Conservation (phyloP, 768 basidiomycete genomes). For the Suillus variegatus region DNA sequence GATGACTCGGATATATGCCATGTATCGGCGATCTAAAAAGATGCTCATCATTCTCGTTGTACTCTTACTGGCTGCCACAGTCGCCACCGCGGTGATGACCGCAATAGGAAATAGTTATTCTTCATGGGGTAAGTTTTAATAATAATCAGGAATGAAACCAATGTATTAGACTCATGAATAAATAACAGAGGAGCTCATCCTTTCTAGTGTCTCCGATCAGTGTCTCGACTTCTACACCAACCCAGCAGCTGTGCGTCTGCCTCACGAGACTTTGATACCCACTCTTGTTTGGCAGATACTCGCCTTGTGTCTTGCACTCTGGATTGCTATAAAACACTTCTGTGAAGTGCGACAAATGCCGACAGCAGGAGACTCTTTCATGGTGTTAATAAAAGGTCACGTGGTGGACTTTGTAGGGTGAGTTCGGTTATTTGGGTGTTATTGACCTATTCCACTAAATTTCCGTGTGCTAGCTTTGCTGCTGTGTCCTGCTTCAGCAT, state of each 20-base stretch:
- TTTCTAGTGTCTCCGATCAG: neutral
- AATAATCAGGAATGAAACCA: neutral
- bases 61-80: neutral
- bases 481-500: neutral
- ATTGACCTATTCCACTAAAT: neutral
- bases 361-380: neutral
- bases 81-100: neutral
- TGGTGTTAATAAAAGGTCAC: neutral
- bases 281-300: neutral
- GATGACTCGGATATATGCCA: neutral
- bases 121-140: neutral
- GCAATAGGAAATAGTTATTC: neutral
- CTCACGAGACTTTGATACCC: neutral
- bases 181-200: neutral
- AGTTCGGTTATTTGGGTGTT: neutral
- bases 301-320: neutral
- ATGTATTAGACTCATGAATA: neutral
- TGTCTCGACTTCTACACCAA: neutral
- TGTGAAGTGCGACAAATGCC: neutral
- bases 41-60: neutral
- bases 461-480: neutral
- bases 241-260: neutral
- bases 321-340: neutral
- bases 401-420: neutral
- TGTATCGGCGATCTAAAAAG: neutral